Conservation (phyloP, 495 filamentous ascomycete genomes). For the Hypomontagnella submonticulosa region DNA sequence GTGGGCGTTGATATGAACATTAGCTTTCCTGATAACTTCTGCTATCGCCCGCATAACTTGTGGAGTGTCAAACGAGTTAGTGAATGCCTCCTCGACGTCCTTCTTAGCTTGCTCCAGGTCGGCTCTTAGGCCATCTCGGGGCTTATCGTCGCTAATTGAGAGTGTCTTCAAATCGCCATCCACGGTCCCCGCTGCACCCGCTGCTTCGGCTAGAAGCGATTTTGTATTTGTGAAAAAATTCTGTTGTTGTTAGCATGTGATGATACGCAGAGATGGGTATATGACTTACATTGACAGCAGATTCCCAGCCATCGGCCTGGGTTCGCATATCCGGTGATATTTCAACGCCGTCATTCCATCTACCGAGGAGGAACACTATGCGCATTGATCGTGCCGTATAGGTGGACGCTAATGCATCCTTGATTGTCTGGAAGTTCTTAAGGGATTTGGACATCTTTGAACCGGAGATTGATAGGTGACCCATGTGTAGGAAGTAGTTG, state of each 20-base stretch:
- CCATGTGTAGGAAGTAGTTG: constrained; percentile 97
- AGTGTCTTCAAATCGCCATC: constrained; percentile 59
- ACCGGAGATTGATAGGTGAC: constrained; percentile 88
- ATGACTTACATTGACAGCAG: constrained; percentile 70
- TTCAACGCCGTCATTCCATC: constrained; percentile 92
- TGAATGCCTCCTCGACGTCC: constrained; percentile 72
- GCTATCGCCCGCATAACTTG: constrained; percentile 78
- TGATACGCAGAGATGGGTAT: not conserved
- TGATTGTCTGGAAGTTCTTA: constrained; percentile 98
- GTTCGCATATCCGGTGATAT: constrained; percentile 85
- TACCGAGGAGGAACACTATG: constrained; percentile 87
- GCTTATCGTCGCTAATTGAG: constrained; percentile 49
- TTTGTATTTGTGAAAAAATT: constrained; percentile 91
- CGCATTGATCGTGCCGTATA: constrained; percentile 85
- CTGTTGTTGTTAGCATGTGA: constrained; percentile 41
- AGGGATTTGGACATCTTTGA: constrained; percentile 95
- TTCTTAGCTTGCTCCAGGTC: constrained; percentile 71
- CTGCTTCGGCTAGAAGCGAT: constrained; percentile 62
- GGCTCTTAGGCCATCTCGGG: constrained; percentile 44
- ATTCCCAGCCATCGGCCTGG: constrained; percentile 81
- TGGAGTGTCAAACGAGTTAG: constrained; percentile 91
- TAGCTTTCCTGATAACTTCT: constrained; percentile 77
- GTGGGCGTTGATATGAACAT: constrained; percentile 71
- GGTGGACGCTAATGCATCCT: constrained; percentile 76
- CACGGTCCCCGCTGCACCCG: constrained; percentile 36